Conservation (phyloP, 1,139 yeast species). For the Scheffersomyces quercinus region DNA sequence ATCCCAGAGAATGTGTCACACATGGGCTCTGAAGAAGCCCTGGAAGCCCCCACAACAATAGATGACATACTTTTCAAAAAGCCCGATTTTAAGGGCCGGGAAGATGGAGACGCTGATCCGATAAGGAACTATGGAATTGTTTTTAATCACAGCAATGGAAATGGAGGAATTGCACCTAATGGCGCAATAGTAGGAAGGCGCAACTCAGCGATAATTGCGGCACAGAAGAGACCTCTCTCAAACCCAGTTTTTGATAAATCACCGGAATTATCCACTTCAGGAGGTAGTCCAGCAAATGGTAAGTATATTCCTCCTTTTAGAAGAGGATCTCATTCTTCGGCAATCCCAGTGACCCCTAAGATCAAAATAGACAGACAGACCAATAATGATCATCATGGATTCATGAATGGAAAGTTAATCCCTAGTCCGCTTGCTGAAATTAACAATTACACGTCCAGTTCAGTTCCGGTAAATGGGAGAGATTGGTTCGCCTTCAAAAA, state of each 20-base stretch:
- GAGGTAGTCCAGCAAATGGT: conserved; percentile 38
- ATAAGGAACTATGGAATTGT: conserved; percentile 4
- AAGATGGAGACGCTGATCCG: conserved; percentile 12
- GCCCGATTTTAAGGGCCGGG: conserved; percentile 9
- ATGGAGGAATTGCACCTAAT: conserved; percentile 1
- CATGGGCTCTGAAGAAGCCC: background rate
- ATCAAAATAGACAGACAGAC: background rate
- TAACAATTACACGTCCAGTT: conserved; percentile 25
- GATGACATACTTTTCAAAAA: conserved; percentile 13
- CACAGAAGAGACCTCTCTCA: conserved; percentile 12
- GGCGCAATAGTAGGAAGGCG: conserved; percentile 6
- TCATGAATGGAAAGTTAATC: conserved; percentile 7
- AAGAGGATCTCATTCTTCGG: conserved; percentile 42
- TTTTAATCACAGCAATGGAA: background rate
- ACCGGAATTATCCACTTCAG: conserved; percentile 17
- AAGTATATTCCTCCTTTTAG: conserved; percentile 74
- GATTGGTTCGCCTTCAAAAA: conserved; percentile 41
- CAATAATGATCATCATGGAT: conserved; percentile 5
- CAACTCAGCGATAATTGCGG: conserved; percentile 5
- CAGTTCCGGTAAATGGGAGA: conserved; percentile 43
- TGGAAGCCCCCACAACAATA: background rate
- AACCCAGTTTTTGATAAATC: conserved; percentile 3
- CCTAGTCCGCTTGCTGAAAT: conserved; percentile 11
- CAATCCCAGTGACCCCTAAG: background rate
- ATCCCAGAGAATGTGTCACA: background rate